These are phyloP conservation scores for Eutypa lata DNA, from an alignment of 2,329 filamentous ascomycete species.

Conservation along the genomic window DNA sequence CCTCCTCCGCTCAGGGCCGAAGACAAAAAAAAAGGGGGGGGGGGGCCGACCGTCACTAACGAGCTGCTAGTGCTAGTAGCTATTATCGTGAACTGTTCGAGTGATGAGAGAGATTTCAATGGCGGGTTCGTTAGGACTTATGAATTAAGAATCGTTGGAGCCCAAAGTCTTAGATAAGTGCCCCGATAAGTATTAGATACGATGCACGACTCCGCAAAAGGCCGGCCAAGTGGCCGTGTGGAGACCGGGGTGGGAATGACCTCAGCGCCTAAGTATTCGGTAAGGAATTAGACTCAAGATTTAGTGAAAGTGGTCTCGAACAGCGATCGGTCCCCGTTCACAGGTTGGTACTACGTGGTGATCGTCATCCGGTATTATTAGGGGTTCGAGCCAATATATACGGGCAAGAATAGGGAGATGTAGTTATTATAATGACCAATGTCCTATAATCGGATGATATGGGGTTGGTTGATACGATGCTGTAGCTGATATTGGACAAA, in stretches of 20 bases:
- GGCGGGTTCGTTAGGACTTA: neutral
- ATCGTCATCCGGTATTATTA: neutral
- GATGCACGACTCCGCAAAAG: constrained; percentile 17
- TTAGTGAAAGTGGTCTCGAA: neutral
- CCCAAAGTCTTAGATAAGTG: neutral
- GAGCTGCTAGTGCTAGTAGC: neutral
- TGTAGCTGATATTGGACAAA: neutral
- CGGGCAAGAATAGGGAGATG: neutral
- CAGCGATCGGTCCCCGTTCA: neutral
- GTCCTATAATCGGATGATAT: neutral
- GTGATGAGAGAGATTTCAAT: neutral
- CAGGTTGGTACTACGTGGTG: no score
- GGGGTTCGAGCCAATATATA: neutral
- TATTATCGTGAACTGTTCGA: neutral
- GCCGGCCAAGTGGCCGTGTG: constrained; percentile 20
- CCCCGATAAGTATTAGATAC: no score
- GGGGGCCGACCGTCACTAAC: neutral
- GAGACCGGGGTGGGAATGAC: constrained; percentile 11
- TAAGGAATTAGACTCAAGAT: neutral
- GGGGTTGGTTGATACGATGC: neutral
- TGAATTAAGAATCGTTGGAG: neutral
- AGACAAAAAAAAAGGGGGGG: no score
- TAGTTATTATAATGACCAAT: neutral
- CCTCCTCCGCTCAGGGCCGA: neutral
- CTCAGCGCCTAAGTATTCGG: neutral